Base-by-base conservation (phyloP, 805 yeast genomes). In the Starmerella apis region DNA sequence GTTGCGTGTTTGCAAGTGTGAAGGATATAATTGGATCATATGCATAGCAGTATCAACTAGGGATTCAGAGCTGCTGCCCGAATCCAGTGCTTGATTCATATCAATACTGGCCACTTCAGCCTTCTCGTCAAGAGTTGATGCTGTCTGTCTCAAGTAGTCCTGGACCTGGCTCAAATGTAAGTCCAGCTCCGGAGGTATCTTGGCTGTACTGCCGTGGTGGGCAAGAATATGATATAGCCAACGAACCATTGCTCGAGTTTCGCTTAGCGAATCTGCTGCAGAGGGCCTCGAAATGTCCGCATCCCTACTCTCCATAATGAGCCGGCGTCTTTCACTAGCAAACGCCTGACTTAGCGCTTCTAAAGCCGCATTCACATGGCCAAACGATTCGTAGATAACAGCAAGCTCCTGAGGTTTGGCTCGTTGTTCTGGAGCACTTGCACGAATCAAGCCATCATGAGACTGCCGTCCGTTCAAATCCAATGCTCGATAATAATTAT, bases 161-260 rank as follows among this genome's bases (percentile, higher is more conserved):
- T 14, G 41, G 42, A 37, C 24, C n/a, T 7, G 13, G 42, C 19
- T 11, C 20, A 22, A 30, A 7, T 37, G 31, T n/a, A 46, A 23
- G 16, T 33, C 33, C 30, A 46, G 43, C 33, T 43, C 46, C 9
- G 46, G 46, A 25, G 44, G 49, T 13, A 24, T 16, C n/a, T n/a
- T 6, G 22, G 23, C 44, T 14, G 44, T 23, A 25, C 24, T 14
- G 28, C 14, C 42, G n/a, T 47, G 4, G 35, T 20, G 10, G 22
- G 19, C n/a, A 16, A 32, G 35, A 14, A 27, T 9, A 16, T 10
- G 22, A n/a, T 28, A 28, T 19, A 38, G 38, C 46, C 38, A 41
- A 28, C 44, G 22, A 22, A 47, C 44, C 24, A 47, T 44, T 19
- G 16, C 46, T 30, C 42, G 35, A 18, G 28, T 37, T n/a, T 13